phyloP scores from a whole-genome alignment of 345 rosid species.

The Brassica carinata region DNA sequence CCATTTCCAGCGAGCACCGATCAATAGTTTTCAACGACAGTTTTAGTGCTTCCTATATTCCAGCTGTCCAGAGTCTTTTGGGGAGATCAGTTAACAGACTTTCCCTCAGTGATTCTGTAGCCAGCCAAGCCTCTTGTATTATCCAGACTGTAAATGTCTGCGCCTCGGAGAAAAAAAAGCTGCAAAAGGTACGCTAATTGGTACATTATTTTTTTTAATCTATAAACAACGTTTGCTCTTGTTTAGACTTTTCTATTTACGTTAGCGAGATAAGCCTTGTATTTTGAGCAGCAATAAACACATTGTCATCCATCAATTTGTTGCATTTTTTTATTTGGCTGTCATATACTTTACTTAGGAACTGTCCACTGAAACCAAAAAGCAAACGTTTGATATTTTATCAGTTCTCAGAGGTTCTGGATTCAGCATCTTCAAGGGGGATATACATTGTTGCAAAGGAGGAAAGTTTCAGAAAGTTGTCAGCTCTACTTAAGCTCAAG shows the following conservation, averaged over 20 bases:
- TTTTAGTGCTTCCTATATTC: conserved; percentile 31
- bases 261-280: neutral
- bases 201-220: neutral
- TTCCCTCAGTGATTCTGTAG: conserved; percentile 46
- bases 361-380: neutral
- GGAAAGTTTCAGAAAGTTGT: conserved; percentile 40
- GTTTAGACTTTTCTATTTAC: neutral
- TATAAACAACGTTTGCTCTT: no score
- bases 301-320: neutral
- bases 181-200: conserved; percentile 48
- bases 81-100: conserved; percentile 48
- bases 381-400: neutral
- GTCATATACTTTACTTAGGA: neutral
- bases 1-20: conserved; percentile 57
- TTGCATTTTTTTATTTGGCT: neutral
- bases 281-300: neutral
- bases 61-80: conserved; percentile 49
- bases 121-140: conserved; percentile 57
- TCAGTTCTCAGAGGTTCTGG: conserved; percentile 4
- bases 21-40: conserved; percentile 56
- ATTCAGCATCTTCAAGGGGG: conserved; percentile 39
- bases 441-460: conserved; percentile 47
- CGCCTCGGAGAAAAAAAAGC: conserved; percentile 46
- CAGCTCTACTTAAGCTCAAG: conserved; percentile 44
- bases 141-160: conserved; percentile 52